Base-by-base conservation (phyloP, 75 land plant genomes). In the Selaginella tamariscina region DNA sequence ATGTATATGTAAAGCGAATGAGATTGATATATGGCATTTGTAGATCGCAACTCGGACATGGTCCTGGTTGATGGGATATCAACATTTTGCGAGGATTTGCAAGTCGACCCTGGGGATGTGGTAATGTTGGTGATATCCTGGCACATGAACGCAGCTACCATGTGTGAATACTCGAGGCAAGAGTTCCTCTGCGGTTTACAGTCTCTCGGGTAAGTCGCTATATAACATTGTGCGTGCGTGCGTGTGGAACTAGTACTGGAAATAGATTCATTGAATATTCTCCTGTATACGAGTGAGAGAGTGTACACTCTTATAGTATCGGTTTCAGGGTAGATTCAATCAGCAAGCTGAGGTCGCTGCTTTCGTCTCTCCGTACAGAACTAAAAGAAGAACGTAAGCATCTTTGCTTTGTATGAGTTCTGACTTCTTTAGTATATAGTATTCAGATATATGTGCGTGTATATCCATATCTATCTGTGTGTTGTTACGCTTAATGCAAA, bases 71-170 rank as follows among this genome's bases (percentile, higher is more conserved):
- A 92, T 78, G 97, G 97, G n/a, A 82, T 92, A 33, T 68, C 88
- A 31, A 62, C 69, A 24, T 82, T 92, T 65, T 91, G 97, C 76
- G 83, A 74, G 82, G 97, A 91, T 77, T 75, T 91, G 33, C 85
- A 86, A 88, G 97, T 89, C 70, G 49, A 39, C 49, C 49, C 49
- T 39, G 49, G 49, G 15, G 49, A 39, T 39, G 49, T 39, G 5
- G 49, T 39, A 15, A 39, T 39, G 97, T 78, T 92, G 70, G 97
- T 92, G 32, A 59, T 92, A 33, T 89, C 95, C 9, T 92, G 97
- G 97, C 97, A 92, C 59, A 92, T 92, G 97, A 89, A 86, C 55
- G 97, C 97, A 76, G 85, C 94, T 33, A 92, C 97, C 13, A 92
- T 92, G 97, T 92, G 97, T 81, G 97, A 92, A 72, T 92, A 81